phyloP scores from a whole-genome alignment of 371 early-diverging fungal species.

The Mortierella sp. region DNA sequence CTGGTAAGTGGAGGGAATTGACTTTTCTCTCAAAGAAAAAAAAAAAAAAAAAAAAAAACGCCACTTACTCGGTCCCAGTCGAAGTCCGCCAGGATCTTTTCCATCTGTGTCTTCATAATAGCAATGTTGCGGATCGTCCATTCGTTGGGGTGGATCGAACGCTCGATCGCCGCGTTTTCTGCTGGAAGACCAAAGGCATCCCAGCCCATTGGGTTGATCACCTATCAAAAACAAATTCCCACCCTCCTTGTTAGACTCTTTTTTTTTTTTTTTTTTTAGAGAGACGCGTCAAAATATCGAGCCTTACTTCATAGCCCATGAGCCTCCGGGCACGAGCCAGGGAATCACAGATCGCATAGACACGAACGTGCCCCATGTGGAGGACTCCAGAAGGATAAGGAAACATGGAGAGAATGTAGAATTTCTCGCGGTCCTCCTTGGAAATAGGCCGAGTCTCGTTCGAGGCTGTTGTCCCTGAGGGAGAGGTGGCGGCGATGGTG shows the following conservation, averaged over 20 bases:
- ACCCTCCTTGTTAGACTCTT: neutral
- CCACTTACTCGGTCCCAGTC: slow-evolving; percentile 86
- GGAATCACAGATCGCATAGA: slow-evolving; percentile 92
- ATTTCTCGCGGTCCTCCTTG: slow-evolving; percentile 58
- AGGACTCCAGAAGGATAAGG: slow-evolving; percentile 94
- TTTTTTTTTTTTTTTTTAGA: neutral
- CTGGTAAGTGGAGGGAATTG: too few species aligned
- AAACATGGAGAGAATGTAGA: slow-evolving; percentile 93
- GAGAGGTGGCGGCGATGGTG: slow-evolving; percentile 27
- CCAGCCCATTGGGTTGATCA: slow-evolving; percentile 97
- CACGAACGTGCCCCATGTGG: slow-evolving; percentile 96
- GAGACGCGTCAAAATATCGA: neutral
- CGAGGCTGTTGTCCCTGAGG: slow-evolving; percentile 19
- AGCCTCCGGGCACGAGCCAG: slow-evolving; percentile 83
- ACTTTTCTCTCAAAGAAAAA: neutral
- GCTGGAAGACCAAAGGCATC: slow-evolving; percentile 99
- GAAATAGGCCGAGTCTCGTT: neutral
- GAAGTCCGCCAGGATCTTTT: slow-evolving; percentile 79
- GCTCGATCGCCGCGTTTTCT: slow-evolving; percentile 97
- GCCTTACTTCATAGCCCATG: slow-evolving; percentile 73
- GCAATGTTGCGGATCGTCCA: slow-evolving; percentile 89
- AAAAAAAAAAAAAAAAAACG: neutral
- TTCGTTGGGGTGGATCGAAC: slow-evolving; percentile 79
- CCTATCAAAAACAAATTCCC: slow-evolving; percentile 43
- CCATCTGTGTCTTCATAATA: slow-evolving; percentile 85